A percentile compares a stretch with the other conserved stretches of the same genome.
Evolutionary conservation across 2,329 filamentous ascomycete genomes (phyloP).

Genomic region (Colletotrichum sp.): DNA sequence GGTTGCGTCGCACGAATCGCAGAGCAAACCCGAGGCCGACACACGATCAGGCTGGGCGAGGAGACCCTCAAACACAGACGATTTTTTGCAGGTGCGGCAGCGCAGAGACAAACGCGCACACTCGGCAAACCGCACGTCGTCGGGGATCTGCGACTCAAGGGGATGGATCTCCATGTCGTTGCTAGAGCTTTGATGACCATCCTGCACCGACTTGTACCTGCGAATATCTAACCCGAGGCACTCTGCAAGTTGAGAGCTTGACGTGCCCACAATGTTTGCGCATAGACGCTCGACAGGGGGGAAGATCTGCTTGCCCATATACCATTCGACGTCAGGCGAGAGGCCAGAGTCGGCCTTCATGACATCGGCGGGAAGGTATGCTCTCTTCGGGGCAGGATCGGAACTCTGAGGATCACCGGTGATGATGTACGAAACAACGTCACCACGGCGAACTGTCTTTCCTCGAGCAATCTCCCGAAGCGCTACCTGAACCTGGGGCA

Average conservation of each 20-base stretch:
- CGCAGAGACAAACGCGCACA: slow-evolving; percentile 78
- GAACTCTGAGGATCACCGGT: slow-evolving; percentile 73
- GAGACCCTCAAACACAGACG: slow-evolving; percentile 79
- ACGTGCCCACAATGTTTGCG: slow-evolving; percentile 92
- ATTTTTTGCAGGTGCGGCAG: slow-evolving; percentile 80
- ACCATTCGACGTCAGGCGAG: slow-evolving; percentile 94
- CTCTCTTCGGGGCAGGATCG: slow-evolving; percentile 83
- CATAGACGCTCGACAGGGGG: slow-evolving; percentile 97
- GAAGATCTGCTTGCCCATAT: slow-evolving; percentile 97
- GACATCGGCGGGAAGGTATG: slow-evolving; percentile 85
- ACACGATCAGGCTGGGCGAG: slow-evolving; percentile 61
- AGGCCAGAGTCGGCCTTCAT: slow-evolving; percentile 77
- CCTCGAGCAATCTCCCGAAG: slow-evolving; percentile 86
- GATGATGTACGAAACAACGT: slow-evolving; percentile 96
- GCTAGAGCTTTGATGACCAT: slow-evolving; percentile 49
- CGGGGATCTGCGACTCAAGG: slow-evolving; percentile 92
- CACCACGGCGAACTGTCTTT: slow-evolving; percentile 87
- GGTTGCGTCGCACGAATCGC: slow-evolving; percentile 66
- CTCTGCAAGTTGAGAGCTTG: slow-evolving; percentile 87
- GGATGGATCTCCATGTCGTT: slow-evolving; percentile 81
- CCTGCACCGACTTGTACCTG: slow-evolving; percentile 70
- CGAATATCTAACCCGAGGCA: slow-evolving; percentile 90
- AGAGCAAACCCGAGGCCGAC: slow-evolving; percentile 77
- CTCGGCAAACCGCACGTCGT: slow-evolving; percentile 86
- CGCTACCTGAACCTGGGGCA: slow-evolving; percentile 97